Conservation (phyloP, 345 rosid genomes). For the Leavenworthia alabamica region DNA sequence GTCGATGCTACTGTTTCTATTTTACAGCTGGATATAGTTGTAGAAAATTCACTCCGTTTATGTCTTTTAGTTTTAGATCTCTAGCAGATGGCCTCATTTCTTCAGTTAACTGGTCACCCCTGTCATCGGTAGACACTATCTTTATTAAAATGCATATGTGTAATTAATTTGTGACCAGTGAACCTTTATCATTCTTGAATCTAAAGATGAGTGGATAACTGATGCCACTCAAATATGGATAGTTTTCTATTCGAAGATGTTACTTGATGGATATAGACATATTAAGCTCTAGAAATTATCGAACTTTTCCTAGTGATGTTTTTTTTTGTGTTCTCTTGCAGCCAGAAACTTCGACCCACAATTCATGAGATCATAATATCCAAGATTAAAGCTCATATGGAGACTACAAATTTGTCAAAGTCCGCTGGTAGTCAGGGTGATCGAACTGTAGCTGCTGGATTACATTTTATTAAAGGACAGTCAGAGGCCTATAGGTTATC, state of each 20-base stretch:
- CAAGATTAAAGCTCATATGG: constrained; percentile 73
- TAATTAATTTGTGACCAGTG: background rate
- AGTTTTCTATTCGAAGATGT: constrained; percentile 2
- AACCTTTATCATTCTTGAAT: constrained; percentile 3
- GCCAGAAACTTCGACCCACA: constrained; percentile 91
- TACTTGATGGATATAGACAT: background rate
- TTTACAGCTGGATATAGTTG: constrained; percentile 1
- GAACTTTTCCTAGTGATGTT: constrained; percentile 2
- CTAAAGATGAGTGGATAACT: background rate
- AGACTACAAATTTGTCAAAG: constrained; percentile 56
- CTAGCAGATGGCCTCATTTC: constrained; percentile 4
- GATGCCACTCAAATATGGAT: constrained; percentile 15
- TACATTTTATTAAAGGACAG: constrained; percentile 56
- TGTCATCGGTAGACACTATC: constrained; percentile 11
- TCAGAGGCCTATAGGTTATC: constrained; percentile 57
- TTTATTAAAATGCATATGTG: constrained; percentile 5
- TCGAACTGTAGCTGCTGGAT: constrained; percentile 38
- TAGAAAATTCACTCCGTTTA: background rate
- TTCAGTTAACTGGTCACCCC: constrained; percentile 8
- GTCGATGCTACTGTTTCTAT: constrained; percentile 5
- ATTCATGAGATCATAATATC: constrained; percentile 86
- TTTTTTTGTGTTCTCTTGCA: constrained; percentile 41
- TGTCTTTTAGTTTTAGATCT: constrained; percentile 8
- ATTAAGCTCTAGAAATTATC: background rate
- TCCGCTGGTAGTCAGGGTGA: constrained; percentile 45